phyloP scores from a whole-genome alignment of 2,329 filamentous ascomycete genomes.

The Corniculantispora saksenae region DNA sequence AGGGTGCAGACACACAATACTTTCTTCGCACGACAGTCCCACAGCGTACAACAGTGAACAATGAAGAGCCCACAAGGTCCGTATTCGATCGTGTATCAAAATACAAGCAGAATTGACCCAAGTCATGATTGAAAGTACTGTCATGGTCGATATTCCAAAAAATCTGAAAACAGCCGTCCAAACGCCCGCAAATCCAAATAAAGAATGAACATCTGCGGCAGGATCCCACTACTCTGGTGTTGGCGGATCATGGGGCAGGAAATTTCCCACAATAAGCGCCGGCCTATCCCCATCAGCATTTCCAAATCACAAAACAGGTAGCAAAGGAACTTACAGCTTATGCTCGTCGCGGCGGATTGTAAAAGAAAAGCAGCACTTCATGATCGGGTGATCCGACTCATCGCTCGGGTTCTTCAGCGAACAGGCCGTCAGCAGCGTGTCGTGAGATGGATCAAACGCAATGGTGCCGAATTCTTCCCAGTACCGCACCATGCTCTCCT shows the following conservation, averaged over 20 bases:
- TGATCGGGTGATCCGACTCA: constrained; percentile 67
- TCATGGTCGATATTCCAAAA: background rate
- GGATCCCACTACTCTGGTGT: constrained; percentile 21
- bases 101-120: background rate
- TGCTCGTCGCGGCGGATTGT: constrained; percentile 93
- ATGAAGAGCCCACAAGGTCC: background rate
- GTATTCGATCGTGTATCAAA: background rate
- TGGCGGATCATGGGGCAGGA: constrained; percentile 77
- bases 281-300: constrained; percentile 61
- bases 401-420: constrained; percentile 80
- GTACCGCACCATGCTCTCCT: constrained; percentile 92
- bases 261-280: constrained; percentile 93
- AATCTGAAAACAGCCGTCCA: background rate
- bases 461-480: constrained; percentile 99
- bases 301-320: background rate
- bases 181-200: background rate
- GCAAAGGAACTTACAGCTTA: constrained; percentile 74
- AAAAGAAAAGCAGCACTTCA: constrained; percentile 97
- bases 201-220: too few relatives aligned
- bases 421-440: constrained; percentile 92
- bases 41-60: background rate
- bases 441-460: constrained; percentile 90
- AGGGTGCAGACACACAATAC: background rate
- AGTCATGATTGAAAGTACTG: background rate
- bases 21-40: background rate